These are phyloP conservation scores for Calonectria pseudoturangicola DNA, from an alignment of 2,329 filamentous ascomycete species.

Conservation along the genomic window DNA sequence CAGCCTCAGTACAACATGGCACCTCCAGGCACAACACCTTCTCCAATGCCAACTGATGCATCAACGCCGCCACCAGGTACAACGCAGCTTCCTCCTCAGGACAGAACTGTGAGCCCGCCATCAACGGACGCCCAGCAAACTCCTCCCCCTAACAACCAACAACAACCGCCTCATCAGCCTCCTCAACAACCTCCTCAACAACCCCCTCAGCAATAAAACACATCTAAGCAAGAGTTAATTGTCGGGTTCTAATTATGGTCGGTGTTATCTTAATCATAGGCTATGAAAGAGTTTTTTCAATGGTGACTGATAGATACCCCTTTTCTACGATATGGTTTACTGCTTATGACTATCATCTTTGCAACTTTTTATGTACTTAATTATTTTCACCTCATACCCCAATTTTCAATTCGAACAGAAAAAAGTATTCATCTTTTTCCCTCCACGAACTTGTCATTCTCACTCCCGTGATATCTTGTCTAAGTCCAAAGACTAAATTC, in stretches of 20 bases:
- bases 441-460: background rate
- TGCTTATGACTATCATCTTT: conserved; percentile 1
- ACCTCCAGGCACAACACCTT: conserved; percentile 26
- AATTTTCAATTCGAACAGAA: conserved; percentile 1
- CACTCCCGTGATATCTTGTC: too few relatives aligned
- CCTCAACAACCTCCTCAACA: conserved; percentile 24
- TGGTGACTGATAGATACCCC: conserved; percentile 27
- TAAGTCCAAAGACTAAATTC: conserved; percentile 28
- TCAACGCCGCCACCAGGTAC: conserved; percentile 6
- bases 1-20: conserved; percentile 31
- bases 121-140: conserved; percentile 16
- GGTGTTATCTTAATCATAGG: conserved; percentile 2
- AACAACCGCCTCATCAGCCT: conserved; percentile 18
- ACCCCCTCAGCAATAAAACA: background rate
- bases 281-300: background rate
- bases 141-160: conserved; percentile 12
- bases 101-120: conserved; percentile 22
- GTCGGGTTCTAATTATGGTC: conserved; percentile 24
- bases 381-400: background rate
- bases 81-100: background rate
- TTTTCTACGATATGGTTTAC: conserved; percentile 9
- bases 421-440: background rate
- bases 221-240: background rate
- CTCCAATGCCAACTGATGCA: conserved; percentile 13
- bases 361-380: background rate